These are phyloP conservation scores for Xanthoconium stramineum DNA, from an alignment of 768 basidiomycete species.

Conservation along the genomic window DNA sequence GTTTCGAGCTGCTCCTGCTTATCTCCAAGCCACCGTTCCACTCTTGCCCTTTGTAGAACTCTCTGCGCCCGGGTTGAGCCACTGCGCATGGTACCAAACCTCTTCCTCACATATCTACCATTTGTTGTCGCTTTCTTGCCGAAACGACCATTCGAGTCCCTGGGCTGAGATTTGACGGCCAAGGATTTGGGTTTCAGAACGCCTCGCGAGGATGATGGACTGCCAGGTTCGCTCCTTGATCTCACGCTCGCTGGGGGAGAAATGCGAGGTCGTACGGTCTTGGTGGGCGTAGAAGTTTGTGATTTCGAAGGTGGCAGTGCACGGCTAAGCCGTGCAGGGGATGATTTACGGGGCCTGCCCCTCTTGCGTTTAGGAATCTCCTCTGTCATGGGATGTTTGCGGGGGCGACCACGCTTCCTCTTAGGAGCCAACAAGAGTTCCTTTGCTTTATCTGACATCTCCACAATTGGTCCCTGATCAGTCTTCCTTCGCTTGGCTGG, in stretches of 20 bases:
- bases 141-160: conserved; percentile 63
- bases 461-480: conserved; percentile 31
- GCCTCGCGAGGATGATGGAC: conserved; percentile 24
- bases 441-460: conserved; percentile 34
- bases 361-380: conserved; percentile 34
- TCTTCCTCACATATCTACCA: conserved; percentile 41
- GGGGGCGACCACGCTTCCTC: conserved; percentile 34
- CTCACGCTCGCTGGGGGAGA: conserved; percentile 21
- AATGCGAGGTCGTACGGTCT: conserved; percentile 9
- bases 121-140: conserved; percentile 56
- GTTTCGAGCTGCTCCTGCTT: conserved; percentile 20
- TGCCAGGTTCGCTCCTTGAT: conserved; percentile 21
- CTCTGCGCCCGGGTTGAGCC: conserved; percentile 39
- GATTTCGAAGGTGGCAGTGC: conserved; percentile 12
- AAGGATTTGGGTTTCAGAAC: conserved; percentile 40
- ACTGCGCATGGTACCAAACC: conserved; percentile 20
- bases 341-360: conserved; percentile 34
- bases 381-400: conserved; percentile 32
- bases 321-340: conserved; percentile 12
- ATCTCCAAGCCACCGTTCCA: conserved; percentile 36
- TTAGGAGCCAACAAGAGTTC: conserved; percentile 31
- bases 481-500: conserved; percentile 50
- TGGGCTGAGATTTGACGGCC: conserved; percentile 51
- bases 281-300: conserved; percentile 6
- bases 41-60: conserved; percentile 41